Conservation (phyloP, 768 basidiomycete genomes). For the Lepiota subincarnata region DNA sequence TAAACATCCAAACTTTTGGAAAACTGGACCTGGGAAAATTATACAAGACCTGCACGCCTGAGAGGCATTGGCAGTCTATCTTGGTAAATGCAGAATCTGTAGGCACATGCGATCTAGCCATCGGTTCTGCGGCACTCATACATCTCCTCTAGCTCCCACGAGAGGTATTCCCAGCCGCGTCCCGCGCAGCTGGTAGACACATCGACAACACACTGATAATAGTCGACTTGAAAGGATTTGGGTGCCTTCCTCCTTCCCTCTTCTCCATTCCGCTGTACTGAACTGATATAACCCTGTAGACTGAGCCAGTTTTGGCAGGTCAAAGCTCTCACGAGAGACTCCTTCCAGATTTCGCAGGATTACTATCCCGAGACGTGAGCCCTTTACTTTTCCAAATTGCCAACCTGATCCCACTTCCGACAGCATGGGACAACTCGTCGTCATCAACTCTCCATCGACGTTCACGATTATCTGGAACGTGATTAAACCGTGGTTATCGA, state of each 20-base stretch:
- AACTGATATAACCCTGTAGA: slow-evolving; percentile 27
- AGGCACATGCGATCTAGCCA: slow-evolving; percentile 11
- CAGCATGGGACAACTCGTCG: slow-evolving; percentile 70
- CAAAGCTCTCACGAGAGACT: slow-evolving; percentile 54
- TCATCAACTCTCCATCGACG: slow-evolving; percentile 69
- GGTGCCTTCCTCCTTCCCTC: slow-evolving; percentile 33
- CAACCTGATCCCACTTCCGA: not conserved
- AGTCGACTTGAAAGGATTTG: slow-evolving; percentile 67
- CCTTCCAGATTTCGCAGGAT: slow-evolving; percentile 75
- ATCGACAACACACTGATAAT: slow-evolving; percentile 58
- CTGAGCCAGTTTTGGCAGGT: slow-evolving; percentile 74
- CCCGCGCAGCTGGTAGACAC: slow-evolving; percentile 46
- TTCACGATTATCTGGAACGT: slow-evolving; percentile 71
- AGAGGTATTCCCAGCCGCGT: slow-evolving; percentile 65
- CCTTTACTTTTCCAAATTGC: not conserved
- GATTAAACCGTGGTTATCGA: slow-evolving; percentile 69
- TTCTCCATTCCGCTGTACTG: not conserved
- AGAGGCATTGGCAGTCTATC: slow-evolving; percentile 59
- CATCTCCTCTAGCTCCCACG: slow-evolving; percentile 39
- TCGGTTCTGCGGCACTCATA: not conserved
- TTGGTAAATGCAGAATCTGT: slow-evolving; percentile 62
- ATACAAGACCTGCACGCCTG: slow-evolving; percentile 52
- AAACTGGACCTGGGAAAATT: slow-evolving; percentile 54
- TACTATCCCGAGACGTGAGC: slow-evolving; percentile 71
- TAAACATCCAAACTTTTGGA: slow-evolving; percentile 65